Evolutionary conservation across 192 early-diverging fungal genomes (phyloP), one percentile per base, ranked within the genome.

Genomic region (Paraglomus occultum): DNA sequence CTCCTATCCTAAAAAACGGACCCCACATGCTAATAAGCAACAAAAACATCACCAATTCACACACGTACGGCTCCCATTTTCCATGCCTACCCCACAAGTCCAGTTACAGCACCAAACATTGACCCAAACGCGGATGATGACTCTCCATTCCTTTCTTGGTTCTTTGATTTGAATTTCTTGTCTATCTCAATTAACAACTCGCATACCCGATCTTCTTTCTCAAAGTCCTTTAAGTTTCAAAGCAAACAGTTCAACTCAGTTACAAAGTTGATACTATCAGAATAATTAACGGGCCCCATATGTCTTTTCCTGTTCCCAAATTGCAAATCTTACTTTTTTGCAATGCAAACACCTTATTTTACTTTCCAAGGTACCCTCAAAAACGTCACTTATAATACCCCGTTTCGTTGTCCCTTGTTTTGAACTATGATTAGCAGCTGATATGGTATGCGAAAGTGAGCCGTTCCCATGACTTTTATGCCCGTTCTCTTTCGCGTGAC

Each of bases 191-290:
- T 79, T 5, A 72, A 70, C 14, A 79, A 50, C 59, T 76, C 78
- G 61, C 74, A 79, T 55, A 79, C 75, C 18, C 74, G 67, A 51
- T 79, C 78, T 62, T 79, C 78, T n/a, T 79, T 79, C 51, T 72
- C 71, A 46, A 71, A 79, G 15, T 76, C 68, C 72, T 76, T 73
- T 44, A 63, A 74, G 22, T 31, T 31, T 31, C 31, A 31, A 31
- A 31, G 31, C 31, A 31, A 31, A 31, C 31, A 31, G 31, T 31
- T 31, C 31, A 31, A 31, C 31, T 31, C 31, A 31, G 31, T 31
- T 31, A 31, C 31, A 31, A 31, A 31, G 31, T 31, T 31, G 31
- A n/a, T n/a, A n/a, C n/a, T n/a, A n/a, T n/a, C 31, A 31, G 31
- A 31, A 31, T n/a, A n/a, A n/a, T 31, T 31, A 31, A 31, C 1